phyloP scores from a whole-genome alignment of 2,329 filamentous ascomycete species.

The Thelonectria blattea region DNA sequence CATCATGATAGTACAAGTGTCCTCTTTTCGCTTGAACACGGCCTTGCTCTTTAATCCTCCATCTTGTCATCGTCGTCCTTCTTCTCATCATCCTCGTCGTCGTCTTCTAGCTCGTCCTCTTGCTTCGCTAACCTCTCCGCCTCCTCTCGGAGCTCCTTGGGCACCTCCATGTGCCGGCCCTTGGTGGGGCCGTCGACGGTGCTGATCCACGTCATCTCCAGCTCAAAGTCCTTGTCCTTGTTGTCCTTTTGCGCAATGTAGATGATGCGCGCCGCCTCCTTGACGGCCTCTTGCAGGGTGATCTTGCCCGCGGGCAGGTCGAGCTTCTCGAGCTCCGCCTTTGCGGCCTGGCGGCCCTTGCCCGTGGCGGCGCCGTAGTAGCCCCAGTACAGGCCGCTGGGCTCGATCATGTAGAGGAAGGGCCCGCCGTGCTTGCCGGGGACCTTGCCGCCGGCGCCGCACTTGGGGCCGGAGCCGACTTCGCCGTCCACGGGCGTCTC shows the following conservation, averaged over 20 bases:
- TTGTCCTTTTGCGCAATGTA: constrained; percentile 98
- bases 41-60: constrained; percentile 71
- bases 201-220: constrained; percentile 99
- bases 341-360: constrained; percentile 95
- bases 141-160: constrained; percentile 87
- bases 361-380: constrained; percentile 98
- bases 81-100: constrained; percentile 69
- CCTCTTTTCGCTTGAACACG: constrained; percentile 27
- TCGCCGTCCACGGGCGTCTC: constrained; percentile 88
- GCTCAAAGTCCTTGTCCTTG: constrained; percentile 99
- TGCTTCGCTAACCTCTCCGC: constrained; percentile 93
- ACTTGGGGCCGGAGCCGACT: constrained; percentile 79
- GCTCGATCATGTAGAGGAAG: constrained; percentile 98
- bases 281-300: constrained; percentile 85
- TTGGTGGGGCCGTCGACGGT: constrained; percentile 83
- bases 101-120: constrained; percentile 82
- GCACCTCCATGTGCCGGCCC: constrained; percentile 91
- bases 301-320: constrained; percentile 80
- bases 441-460: constrained; percentile 84
- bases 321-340: constrained; percentile 98
- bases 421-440: constrained; percentile 81
- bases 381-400: constrained; percentile 96
- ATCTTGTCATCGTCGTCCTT: constrained; percentile 78
- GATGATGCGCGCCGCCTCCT: constrained; percentile 96
- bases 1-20: constrained; percentile 46